Conservation (phyloP, 2,329 filamentous ascomycete species). For the Pseudogymnoascus sp. region DNA sequence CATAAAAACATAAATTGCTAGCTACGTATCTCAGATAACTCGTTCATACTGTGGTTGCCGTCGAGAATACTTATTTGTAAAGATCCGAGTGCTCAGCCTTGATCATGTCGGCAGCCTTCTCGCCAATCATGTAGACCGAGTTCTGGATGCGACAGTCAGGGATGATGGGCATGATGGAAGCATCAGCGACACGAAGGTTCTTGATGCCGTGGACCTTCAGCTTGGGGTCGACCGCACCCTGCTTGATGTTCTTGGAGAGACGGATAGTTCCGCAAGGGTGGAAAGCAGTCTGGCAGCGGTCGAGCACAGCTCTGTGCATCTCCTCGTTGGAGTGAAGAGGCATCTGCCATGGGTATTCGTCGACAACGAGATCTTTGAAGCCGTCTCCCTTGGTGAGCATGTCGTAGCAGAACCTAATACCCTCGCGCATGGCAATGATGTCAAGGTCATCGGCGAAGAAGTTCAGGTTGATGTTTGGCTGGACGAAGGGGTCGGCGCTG, state of each 20-base stretch:
- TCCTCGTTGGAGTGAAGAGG: constrained; percentile 40
- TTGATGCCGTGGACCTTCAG: constrained; percentile 47
- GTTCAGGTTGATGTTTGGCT: constrained; percentile 33
- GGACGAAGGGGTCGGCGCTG: constrained; percentile 31
- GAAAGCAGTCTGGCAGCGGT: constrained; percentile 50
- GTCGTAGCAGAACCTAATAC: constrained; percentile 34
- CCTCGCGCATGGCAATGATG: constrained; percentile 49
- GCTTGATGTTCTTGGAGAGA: constrained; percentile 41
- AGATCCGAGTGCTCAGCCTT: constrained; percentile 32
- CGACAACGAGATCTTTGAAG: constrained; percentile 45
- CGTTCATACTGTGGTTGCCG: background rate
- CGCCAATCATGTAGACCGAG: constrained; percentile 50
- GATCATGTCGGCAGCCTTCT: constrained; percentile 37
- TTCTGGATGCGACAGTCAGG: constrained; percentile 51
- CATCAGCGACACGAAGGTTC: constrained; percentile 47
- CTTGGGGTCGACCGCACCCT: constrained; percentile 44
- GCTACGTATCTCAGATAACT: no score
- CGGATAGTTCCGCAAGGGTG: constrained; percentile 50
- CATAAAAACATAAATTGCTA: no score
- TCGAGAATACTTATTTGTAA: constrained; percentile 12
- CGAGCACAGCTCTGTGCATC: constrained; percentile 49
- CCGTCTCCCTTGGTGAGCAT: constrained; percentile 47
- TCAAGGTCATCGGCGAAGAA: constrained; percentile 39
- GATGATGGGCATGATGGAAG: constrained; percentile 47
- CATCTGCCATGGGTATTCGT: constrained; percentile 54